Percentiles rank a stretch among this genome's conserved stretches.
Conservation (phyloP, 2,329 filamentous ascomycete species). For the Botryosphaeria dothidea region DNA sequence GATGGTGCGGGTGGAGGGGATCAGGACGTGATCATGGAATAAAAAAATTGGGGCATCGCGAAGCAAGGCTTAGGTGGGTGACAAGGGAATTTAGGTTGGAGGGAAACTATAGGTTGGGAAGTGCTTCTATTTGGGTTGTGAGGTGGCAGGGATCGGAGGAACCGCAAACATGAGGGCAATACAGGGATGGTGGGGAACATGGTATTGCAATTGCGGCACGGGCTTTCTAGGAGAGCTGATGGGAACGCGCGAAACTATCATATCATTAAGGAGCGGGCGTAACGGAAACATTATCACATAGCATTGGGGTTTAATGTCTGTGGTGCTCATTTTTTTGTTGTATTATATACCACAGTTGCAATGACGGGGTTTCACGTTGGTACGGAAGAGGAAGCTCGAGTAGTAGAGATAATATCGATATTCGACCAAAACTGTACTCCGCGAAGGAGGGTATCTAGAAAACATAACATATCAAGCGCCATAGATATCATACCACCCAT, state of each 20-base stretch:
- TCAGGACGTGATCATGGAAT: constrained; percentile 7
- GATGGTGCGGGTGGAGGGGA: neutral
- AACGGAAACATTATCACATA: neutral
- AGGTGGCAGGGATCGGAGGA: no score
- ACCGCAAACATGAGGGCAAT: no score
- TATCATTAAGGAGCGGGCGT: neutral
- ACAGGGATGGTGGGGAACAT: no score
- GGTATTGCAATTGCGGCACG: no score
- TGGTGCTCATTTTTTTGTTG: neutral
- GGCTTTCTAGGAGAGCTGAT: no score
- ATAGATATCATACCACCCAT: neutral
- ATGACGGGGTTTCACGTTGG: neutral
- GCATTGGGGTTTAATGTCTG: neutral
- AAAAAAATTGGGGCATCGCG: neutral
- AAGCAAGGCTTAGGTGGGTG: neutral
- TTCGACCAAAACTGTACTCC: neutral
- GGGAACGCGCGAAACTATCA: neutral
- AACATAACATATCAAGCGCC: neutral
- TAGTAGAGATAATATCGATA: neutral
- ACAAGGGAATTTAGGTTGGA: neutral
- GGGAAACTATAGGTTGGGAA: neutral
- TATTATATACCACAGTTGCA: neutral
- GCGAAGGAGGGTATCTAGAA: constrained; percentile 10
- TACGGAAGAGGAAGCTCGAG: neutral
- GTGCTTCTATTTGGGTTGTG: no score